Evolutionary conservation across 78 protist genomes (phyloP), one percentile per base, ranked within the genome.

Genomic region (Chrysochromulina parva): DNA sequence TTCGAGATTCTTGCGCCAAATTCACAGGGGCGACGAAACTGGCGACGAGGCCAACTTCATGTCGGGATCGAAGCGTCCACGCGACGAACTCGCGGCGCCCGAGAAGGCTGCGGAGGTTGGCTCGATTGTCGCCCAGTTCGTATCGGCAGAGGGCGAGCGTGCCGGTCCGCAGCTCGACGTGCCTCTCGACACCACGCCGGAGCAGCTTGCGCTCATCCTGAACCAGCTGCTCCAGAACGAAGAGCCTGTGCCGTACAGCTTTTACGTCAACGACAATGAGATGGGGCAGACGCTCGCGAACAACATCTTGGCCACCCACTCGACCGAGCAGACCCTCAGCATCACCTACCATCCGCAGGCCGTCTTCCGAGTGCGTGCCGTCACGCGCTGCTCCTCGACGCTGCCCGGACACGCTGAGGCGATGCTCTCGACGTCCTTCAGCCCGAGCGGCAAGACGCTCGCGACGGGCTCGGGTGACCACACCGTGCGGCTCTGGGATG

Each of bases 261-360:
- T 69, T 47, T 80, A 55, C 90, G 59, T 76, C 22, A 55, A 50
- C 6, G 94, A 52, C 13, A 85, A 81, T 58, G 94, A 94, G 86
- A 87, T 95, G 2, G 0, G n/a, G 11, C 82, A 55, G 11, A 81
- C 88, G 4, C 88, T 95, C 26, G 91, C 26, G 3, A 22, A 52
- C 22, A 24, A 16, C 14, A 38, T 38, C 38, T 57, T 95, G 5
- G 60, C 50, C 16, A 3, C 14, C 16, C 65, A 82, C 54, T 62
- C 92, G 81, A 66, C 84, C 54, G 97, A 96, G 26, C 38, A 65
- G 11, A 81, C 66, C 14, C 9, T 95, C 16, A 0, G 3, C 26
- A 87, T 97, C 60, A 58, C 57, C n/a, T 98, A 96, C 91, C 95
- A 89, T n/a, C 99, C 99, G 60, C 98, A 97, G 89, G 97, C 98